Base-by-base conservation (phyloP, 129 eudicot species). In the Lactuca sativa region DNA sequence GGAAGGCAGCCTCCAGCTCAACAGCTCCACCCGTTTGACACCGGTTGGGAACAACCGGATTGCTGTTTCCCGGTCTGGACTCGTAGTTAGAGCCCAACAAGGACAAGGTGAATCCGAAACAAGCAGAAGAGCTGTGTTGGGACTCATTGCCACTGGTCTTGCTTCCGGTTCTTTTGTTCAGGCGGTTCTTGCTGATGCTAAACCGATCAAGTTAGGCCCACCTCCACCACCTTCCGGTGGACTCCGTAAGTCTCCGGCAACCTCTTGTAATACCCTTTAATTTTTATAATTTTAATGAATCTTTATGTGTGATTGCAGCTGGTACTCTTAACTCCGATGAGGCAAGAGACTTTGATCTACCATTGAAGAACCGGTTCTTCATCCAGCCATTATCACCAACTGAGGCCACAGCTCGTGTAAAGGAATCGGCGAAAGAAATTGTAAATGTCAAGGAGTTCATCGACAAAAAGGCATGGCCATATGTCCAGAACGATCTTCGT, bases 381-480 rank as follows among this genome's bases (percentile, higher is more conserved):
- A 60, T 95, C 67, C 99, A 90, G 67, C 89, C 97, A 18, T 58
- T 87, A 75, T 2, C 90, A 16, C 97, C 99, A 9, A 12, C 84
- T 12, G 89, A 78, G 73, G 99, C 99, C 10, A 93, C 91, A 1
- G 76, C 73, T 2, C 87, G 99, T 71, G 87, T 77, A 3, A 95
- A 95, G 78, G 99, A 83, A 55, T 95, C 99, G 12, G 99, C 99
- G n/a, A 82, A 95, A 66, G 97, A 95, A 14, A 95, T 95, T 30
- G 0, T 95, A 4, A 86, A 72, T 4, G 97, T 90, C 9, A 95
- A 95, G 78, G 78, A 63, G 3, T 67, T 82, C 36, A 90, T 95
- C 17, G 89, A 82, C 81, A 87, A 90, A 83, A 95, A 95, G 79
- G 99, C 99, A 2, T 95, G 97, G 99, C 99, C 99, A 0, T 90